Percentiles rank a stretch among this genome's conserved stretches.
These are phyloP conservation scores for Fagopyrum homotropicum DNA, from an alignment of 148 eudicot genomes.

Conservation along the genomic window DNA sequence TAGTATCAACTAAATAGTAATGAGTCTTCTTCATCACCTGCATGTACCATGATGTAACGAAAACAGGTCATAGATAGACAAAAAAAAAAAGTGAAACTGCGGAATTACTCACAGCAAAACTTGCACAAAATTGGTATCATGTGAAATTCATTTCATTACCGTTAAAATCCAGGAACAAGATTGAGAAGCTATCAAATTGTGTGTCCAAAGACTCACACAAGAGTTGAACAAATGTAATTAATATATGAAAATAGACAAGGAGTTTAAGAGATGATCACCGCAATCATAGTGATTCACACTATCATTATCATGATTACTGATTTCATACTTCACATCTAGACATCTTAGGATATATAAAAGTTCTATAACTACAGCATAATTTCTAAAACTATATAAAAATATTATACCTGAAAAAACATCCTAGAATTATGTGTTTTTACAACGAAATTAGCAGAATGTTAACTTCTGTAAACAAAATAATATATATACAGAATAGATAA, in stretches of 20 bases:
- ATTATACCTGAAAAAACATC: too few species aligned
- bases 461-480: too few species aligned
- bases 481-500: too few species aligned
- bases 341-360: not conserved
- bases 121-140: not conserved
- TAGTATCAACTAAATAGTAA: constrained; percentile 87
- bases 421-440: too few species aligned
- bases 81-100: not conserved
- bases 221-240: not conserved
- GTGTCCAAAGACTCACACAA: not conserved
- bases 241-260: not conserved
- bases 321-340: too few species aligned
- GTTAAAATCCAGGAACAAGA: not conserved
- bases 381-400: not conserved
- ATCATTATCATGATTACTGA: not conserved
- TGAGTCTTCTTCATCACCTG: constrained; percentile 99
- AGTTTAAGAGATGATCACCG: not conserved
- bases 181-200: not conserved
- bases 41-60: constrained; percentile 10
- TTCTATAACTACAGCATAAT: not conserved
- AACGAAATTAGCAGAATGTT: too few species aligned
- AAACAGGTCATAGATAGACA: not conserved
- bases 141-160: not conserved
- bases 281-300: not conserved
- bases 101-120: not conserved